phyloP scores from a whole-genome alignment of 2,329 filamentous ascomycete genomes.

The Hypoxylon sp. region DNA sequence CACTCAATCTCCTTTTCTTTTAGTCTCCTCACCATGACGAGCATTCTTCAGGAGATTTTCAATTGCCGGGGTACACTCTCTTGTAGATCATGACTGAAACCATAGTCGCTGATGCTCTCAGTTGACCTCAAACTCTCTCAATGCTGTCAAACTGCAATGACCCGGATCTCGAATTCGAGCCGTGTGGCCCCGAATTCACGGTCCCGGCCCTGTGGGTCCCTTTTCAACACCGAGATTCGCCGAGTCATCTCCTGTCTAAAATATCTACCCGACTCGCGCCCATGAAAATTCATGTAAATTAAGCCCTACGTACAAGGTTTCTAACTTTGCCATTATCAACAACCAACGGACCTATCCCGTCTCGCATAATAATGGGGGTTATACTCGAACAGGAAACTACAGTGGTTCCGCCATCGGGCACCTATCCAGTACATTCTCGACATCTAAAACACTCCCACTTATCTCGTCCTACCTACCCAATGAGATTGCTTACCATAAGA shows the following conservation, averaged over 20 bases:
- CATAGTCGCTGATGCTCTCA: neutral
- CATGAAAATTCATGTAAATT: slow-evolving; percentile 31
- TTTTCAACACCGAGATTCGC: slow-evolving; percentile 43
- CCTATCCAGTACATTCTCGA: slow-evolving; percentile 39
- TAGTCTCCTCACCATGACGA: slow-evolving; percentile 30
- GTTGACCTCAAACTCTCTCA: slow-evolving; percentile 14
- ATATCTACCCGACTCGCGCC: slow-evolving; percentile 32
- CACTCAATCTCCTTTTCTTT: slow-evolving; percentile 23
- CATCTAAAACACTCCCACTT: slow-evolving; percentile 29
- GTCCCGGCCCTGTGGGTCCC: slow-evolving; percentile 42
- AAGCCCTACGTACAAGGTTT: slow-evolving; percentile 33
- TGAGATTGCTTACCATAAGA: slow-evolving; percentile 20
- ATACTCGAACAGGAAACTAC: slow-evolving; percentile 33
- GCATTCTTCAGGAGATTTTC: slow-evolving; percentile 14
- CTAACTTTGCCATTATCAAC: slow-evolving; percentile 30
- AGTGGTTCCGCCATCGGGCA: slow-evolving; percentile 42
- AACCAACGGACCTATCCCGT: slow-evolving; percentile 33
- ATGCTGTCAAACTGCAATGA: slow-evolving; percentile 6
- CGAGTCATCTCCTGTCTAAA: slow-evolving; percentile 38
- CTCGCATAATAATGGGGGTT: slow-evolving; percentile 37
- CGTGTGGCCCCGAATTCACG: slow-evolving; percentile 38
- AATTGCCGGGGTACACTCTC: neutral
- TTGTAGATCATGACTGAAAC: slow-evolving; percentile 14
- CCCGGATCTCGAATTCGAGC: slow-evolving; percentile 31
- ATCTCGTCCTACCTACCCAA: slow-evolving; percentile 26